These are phyloP conservation scores for Oleoguttula mirabilis DNA, from an alignment of 495 filamentous ascomycete species.

Conservation along the genomic window DNA sequence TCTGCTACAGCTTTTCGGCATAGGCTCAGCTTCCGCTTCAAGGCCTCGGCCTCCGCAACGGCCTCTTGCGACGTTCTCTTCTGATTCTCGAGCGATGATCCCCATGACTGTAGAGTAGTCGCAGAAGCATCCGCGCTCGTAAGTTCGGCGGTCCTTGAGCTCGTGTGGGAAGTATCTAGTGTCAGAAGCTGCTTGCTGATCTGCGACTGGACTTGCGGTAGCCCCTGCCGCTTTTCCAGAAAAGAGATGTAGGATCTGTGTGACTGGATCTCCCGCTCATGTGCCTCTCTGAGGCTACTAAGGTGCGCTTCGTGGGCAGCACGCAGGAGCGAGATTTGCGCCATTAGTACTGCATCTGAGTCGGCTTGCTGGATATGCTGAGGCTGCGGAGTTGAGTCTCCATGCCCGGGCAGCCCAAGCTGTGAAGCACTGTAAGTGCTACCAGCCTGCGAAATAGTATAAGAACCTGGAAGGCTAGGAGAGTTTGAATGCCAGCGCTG, in stretches of 20 bases:
- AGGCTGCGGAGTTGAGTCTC: slow-evolving; percentile 9
- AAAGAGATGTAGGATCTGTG: slow-evolving; percentile 23
- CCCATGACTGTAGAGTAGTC: slow-evolving; percentile 2
- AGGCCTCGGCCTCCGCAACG: slow-evolving; percentile 7
- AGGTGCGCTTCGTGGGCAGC: slow-evolving; percentile 28
- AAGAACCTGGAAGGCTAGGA: neutral
- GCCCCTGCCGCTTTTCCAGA: slow-evolving; percentile 22
- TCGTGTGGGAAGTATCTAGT: slow-evolving; percentile 3
- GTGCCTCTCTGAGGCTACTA: slow-evolving; percentile 21
- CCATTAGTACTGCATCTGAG: slow-evolving; percentile 7
- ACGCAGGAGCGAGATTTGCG: slow-evolving; percentile 22
- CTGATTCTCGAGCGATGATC: slow-evolving; percentile 6
- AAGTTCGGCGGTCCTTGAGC: neutral
- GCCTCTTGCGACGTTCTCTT: slow-evolving; percentile 13
- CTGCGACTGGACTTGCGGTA: neutral
- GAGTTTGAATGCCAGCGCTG: neutral
- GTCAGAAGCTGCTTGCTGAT: slow-evolving; percentile 6
- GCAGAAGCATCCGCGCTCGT: slow-evolving; percentile 5
- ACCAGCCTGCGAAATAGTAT: slow-evolving; percentile 1
- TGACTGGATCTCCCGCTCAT: slow-evolving; percentile 24
- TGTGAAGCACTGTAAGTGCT: slow-evolving; percentile 16
- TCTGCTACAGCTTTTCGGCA: slow-evolving; percentile 4
- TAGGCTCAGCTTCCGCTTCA: slow-evolving; percentile 15
- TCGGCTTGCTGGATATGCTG: slow-evolving; percentile 14
- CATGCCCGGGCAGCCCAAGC: slow-evolving; percentile 13